phyloP scores from a whole-genome alignment of 2,329 filamentous ascomycete species.

The Calcarisporium arbuscula region DNA sequence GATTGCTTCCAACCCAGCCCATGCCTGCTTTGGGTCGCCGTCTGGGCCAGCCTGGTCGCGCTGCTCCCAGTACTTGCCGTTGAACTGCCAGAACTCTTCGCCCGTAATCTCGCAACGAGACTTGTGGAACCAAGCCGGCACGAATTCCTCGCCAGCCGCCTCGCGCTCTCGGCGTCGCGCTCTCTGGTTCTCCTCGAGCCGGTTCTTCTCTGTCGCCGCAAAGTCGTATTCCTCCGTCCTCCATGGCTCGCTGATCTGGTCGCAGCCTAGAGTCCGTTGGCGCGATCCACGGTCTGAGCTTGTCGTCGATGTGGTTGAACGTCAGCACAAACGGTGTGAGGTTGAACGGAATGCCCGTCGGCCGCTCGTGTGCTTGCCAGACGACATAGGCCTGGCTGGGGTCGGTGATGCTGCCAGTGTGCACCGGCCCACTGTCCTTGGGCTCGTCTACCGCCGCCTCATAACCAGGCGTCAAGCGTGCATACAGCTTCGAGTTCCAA shows the following conservation, averaged over 20 bases:
- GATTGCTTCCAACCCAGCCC: constrained; percentile 73
- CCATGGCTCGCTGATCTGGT: constrained; percentile 96
- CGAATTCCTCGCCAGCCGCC: constrained; percentile 71
- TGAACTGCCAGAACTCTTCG: constrained; percentile 86
- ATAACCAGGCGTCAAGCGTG: constrained; percentile 83
- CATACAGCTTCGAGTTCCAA: constrained; percentile 98
- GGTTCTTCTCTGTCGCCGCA: constrained; percentile 87
- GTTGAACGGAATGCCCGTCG: constrained; percentile 88
- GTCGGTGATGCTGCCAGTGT: constrained; percentile 50
- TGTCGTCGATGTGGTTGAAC: constrained; percentile 85
- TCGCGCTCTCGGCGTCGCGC: constrained; percentile 68
- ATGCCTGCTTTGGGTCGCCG: constrained; percentile 49
- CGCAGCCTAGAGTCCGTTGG: constrained; percentile 91
- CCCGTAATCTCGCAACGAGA: constrained; percentile 70
- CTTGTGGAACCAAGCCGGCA: constrained; percentile 79
- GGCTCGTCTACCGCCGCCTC: constrained; percentile 65
- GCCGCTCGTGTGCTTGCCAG: constrained; percentile 82
- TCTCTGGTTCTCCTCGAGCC: constrained; percentile 87
- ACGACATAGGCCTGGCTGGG: constrained; percentile 78
- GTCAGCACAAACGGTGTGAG: constrained; percentile 93
- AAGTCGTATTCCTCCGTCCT: constrained; percentile 96
- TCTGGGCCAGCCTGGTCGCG: constrained; percentile 57
- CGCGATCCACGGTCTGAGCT: constrained; percentile 68
- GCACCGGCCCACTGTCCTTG: constrained; percentile 29
- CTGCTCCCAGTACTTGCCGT: constrained; percentile 79